Conservation (phyloP, 2,329 filamentous ascomycete species). For the Lachnellula willkommii region DNA sequence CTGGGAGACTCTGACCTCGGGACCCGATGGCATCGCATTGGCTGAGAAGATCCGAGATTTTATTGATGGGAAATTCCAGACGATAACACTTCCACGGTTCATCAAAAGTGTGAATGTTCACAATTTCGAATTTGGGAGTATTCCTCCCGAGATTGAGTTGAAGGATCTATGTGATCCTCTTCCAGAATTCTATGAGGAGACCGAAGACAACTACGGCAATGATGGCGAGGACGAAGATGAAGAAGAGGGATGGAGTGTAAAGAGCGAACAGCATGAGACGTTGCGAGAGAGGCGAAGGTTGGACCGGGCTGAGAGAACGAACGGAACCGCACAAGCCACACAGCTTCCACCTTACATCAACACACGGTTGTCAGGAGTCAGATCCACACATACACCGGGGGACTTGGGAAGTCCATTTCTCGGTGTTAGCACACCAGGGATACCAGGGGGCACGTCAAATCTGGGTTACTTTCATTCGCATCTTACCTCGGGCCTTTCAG, state of each 20-base stretch:
- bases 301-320: conserved; percentile 33
- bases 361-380: conserved; percentile 32
- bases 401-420: conserved; percentile 53
- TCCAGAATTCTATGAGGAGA: conserved; percentile 91
- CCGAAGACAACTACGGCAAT: conserved; percentile 57
- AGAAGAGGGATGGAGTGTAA: conserved; percentile 30
- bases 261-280: conserved; percentile 16
- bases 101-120: conserved; percentile 95
- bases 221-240: conserved; percentile 47
- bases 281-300: conserved; percentile 33
- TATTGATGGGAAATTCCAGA: conserved; percentile 93
- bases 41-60: conserved; percentile 86
- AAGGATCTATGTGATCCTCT: conserved; percentile 96
- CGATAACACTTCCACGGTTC: conserved; percentile 84
- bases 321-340: conserved; percentile 18
- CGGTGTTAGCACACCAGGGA: conserved; percentile 55
- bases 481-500: conserved; percentile 64
- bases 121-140: conserved; percentile 83
- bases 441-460: conserved; percentile 68
- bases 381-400: conserved; percentile 25
- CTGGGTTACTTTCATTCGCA: conserved; percentile 80
- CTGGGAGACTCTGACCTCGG: conserved; percentile 88
- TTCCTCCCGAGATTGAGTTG: conserved; percentile 79
- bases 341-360: conserved; percentile 37
- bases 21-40: conserved; percentile 78